phyloP scores from a whole-genome alignment of 805 yeast species.

The Candida takata region DNA sequence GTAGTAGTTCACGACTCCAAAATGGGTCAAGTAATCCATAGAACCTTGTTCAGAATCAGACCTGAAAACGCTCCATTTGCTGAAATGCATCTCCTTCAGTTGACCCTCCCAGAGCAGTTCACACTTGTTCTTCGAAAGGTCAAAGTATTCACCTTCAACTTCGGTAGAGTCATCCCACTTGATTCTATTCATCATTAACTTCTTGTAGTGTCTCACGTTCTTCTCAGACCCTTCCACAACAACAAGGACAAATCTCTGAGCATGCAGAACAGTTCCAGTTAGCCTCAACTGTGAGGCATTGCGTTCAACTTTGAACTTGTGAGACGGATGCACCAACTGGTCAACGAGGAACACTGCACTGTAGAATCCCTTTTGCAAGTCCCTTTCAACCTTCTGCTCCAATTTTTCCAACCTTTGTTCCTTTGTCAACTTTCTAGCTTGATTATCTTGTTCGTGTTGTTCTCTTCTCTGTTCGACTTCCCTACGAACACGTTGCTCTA shows the following conservation, averaged over 20 bases:
- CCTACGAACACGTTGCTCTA: slow-evolving; percentile 61
- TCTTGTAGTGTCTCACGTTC: slow-evolving; percentile 53
- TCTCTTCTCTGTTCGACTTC: slow-evolving; percentile 59
- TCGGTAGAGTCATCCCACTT: slow-evolving; percentile 55
- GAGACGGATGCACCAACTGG: slow-evolving; percentile 53
- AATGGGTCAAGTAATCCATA: slow-evolving; percentile 38
- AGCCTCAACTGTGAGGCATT: slow-evolving; percentile 71
- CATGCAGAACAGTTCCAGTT: slow-evolving; percentile 48
- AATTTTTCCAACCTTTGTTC: slow-evolving; percentile 51
- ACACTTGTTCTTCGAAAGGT: slow-evolving; percentile 39
- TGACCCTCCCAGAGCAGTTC: slow-evolving; percentile 67
- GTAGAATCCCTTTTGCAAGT: slow-evolving; percentile 44
- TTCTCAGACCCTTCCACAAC: slow-evolving; percentile 72
- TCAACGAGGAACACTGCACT: slow-evolving; percentile 55
- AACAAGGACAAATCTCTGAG: slow-evolving; percentile 43
- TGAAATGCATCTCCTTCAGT: slow-evolving; percentile 44
- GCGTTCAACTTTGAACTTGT: slow-evolving; percentile 65
- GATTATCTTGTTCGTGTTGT: slow-evolving; percentile 56
- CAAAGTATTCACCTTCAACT: slow-evolving; percentile 24
- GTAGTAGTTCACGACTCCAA: slow-evolving; percentile 57
- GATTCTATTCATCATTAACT: slow-evolving; percentile 53
- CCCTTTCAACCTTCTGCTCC: slow-evolving; percentile 37
- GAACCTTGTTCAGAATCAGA: slow-evolving; percentile 45
- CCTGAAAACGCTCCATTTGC: slow-evolving; percentile 61
- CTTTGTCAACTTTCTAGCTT: slow-evolving; percentile 50